Conservation (phyloP, 2,329 filamentous ascomycete species). For the Colletotrichum spaethianum region DNA sequence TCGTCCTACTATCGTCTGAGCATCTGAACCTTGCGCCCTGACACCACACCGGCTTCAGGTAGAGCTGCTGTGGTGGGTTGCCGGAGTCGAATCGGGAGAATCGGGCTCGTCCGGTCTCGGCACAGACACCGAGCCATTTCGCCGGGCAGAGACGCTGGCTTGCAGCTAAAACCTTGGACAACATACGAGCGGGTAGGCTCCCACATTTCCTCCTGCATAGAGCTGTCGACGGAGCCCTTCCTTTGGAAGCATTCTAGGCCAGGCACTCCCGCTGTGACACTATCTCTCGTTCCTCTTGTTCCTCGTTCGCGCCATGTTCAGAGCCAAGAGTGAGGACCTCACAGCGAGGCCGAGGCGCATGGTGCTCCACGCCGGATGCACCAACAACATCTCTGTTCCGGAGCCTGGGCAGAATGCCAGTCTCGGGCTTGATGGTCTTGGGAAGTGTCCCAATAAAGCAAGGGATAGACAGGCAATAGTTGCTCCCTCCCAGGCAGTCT, state of each 20-base stretch:
- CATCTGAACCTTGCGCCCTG: constrained; percentile 34
- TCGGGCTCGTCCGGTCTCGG: constrained; percentile 36
- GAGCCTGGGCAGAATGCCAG: constrained; percentile 7
- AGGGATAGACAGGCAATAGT: not conserved
- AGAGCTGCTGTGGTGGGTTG: constrained; percentile 20
- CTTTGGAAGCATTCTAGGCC: constrained; percentile 25
- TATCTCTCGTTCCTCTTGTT: not conserved
- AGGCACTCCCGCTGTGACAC: constrained; percentile 9
- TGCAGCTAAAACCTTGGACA: constrained; percentile 35
- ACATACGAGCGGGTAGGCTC: not conserved
- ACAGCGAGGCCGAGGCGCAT: constrained; percentile 11
- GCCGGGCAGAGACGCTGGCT: constrained; percentile 32
- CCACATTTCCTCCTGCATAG: not conserved
- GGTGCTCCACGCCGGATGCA: constrained; percentile 16
- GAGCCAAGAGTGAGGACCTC: not conserved
- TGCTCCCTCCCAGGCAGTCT: constrained; percentile 8
- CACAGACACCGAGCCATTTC: constrained; percentile 34
- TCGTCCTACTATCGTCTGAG: constrained; percentile 22
- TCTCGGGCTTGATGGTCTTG: not conserved
- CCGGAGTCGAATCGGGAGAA: constrained; percentile 23
- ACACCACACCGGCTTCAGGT: constrained; percentile 33
- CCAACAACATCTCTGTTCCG: not conserved
- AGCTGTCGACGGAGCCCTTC: not conserved
- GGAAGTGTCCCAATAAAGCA: not conserved
- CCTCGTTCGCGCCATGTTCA: constrained; percentile 10